Base-by-base conservation (phyloP, 1,284 basidiomycete species). In the Marasmius tenuissimus region DNA sequence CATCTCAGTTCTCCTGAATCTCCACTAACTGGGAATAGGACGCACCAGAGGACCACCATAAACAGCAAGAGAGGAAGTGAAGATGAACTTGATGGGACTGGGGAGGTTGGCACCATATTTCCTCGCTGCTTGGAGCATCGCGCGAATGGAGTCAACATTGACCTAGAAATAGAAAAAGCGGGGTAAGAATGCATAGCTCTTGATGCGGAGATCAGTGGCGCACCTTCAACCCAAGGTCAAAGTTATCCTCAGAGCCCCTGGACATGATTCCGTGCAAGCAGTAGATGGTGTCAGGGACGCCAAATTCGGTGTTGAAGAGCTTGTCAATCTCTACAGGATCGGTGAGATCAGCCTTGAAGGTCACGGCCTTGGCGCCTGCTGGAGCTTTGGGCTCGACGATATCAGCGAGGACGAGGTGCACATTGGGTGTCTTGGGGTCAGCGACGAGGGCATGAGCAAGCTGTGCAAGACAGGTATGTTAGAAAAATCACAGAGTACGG, bases 251-350 rank as follows among this genome's bases (percentile, higher is more conserved):
- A 16, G 84, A 81, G 18, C 85, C 85, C 22, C 86, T 83, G n/a
- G 85, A 87, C 87, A 88, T 88, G 71, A 87, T 85, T 1, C 86
- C 86, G 67, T 87, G 85, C 61, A 86, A 75, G 66, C 83, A 85
- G 70, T 87, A 88, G 39, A 88, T 70, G 6, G 76, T 76, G 61
- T 80, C 78, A 0, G 80, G 80, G 7, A 78, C 63, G 14, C 80
- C 81, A 52, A 77, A 71, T 22, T 71, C 61, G 7, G 78, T 80
- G 18, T 72, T 67, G 66, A 83, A 63, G 27, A 63, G 39, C 27
- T 51, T 56, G 37, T 63, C 59, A 39, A 63, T 62, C 22, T 63
- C 60, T 48, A 53, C 37, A 8, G 60, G 58, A 5, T 59, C 42
- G n/a, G 62, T 63, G n/a, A 87, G 70, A 70, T 87, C 83, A 0